Conservation (phyloP, 345 rosid genomes). For the Xanthoceras sorbifolium region DNA sequence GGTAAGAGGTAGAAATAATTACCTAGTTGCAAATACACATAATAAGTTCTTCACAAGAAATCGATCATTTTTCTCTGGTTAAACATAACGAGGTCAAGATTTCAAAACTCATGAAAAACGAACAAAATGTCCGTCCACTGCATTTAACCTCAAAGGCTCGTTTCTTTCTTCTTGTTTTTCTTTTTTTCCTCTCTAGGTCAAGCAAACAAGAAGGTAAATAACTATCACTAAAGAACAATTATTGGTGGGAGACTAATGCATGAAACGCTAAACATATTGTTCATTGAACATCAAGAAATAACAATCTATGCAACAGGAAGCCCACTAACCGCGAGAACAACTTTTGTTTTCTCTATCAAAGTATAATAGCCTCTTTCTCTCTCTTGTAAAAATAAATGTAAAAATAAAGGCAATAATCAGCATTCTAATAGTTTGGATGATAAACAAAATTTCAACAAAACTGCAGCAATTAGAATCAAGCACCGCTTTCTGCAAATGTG, state of each 20-base stretch:
- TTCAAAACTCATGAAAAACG: too few relatives aligned
- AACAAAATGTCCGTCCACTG: too few relatives aligned
- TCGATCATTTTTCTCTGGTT: too few relatives aligned
- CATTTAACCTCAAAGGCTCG: too few relatives aligned
- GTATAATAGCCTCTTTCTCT: not conserved
- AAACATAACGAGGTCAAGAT: too few relatives aligned
- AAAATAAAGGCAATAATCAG: not conserved
- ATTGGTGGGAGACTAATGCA: not conserved
- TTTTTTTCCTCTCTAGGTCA: too few relatives aligned
- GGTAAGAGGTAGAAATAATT: too few relatives aligned
- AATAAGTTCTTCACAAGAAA: too few relatives aligned
- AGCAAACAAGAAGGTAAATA: not conserved
- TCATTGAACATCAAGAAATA: not conserved
- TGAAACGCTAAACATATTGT: not conserved
- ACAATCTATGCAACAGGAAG: not conserved
- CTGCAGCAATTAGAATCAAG: not conserved
- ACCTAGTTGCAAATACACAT: too few relatives aligned
- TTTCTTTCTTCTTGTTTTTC: too few relatives aligned
- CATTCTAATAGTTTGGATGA: not conserved
- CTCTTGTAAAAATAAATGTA: too few relatives aligned
- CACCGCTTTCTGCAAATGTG: not conserved
- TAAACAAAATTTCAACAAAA: not conserved
- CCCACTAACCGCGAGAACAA: not conserved
- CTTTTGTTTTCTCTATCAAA: not conserved
- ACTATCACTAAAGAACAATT: not conserved